A percentile compares a stretch with the other conserved stretches of the same genome.
Conservation (phyloP, 2,329 filamentous ascomycete species). For the Fusarium nodosum region DNA sequence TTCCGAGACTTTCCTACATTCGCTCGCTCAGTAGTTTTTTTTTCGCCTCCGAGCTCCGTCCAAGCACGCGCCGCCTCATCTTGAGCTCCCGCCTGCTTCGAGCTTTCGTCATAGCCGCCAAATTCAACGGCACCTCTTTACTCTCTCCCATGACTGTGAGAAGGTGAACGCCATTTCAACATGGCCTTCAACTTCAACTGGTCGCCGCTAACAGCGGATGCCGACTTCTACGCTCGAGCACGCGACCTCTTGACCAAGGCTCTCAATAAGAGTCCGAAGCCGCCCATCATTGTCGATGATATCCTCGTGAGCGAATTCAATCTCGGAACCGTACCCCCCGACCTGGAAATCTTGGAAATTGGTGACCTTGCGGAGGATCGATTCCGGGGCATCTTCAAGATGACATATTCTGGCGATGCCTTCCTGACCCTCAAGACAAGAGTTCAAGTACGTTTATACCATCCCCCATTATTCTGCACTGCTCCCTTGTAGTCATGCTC, state of each 20-base stretch:
- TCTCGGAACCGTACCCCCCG: conserved; percentile 91
- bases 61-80: conserved; percentile 36
- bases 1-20: conserved; percentile 26
- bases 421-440: conserved; percentile 95
- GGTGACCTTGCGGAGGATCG: conserved; percentile 96
- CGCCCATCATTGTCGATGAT: conserved; percentile 98
- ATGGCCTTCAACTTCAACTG: conserved; percentile 99
- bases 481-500: conserved; percentile 1
- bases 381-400: conserved; percentile 98
- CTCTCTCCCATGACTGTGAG: conserved; percentile 54
- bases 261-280: conserved; percentile 97
- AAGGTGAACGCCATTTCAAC: conserved; percentile 62
- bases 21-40: conserved; percentile 27
- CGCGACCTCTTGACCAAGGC: conserved; percentile 95
- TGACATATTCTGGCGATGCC: conserved; percentile 96
- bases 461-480: conserved; percentile 15
- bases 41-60: conserved; percentile 28
- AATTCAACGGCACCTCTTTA: conserved; percentile 44
- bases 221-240: conserved; percentile 88
- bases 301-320: conserved; percentile 99
- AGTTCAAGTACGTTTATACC: conserved; percentile 78
- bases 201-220: conserved; percentile 97
- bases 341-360: conserved; percentile 97
- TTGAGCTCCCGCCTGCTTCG: conserved; percentile 26
- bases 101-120: conserved; percentile 39